phyloP scores from a whole-genome alignment of 164 flowering plant genomes.

The Umbilicus rupestris region DNA sequence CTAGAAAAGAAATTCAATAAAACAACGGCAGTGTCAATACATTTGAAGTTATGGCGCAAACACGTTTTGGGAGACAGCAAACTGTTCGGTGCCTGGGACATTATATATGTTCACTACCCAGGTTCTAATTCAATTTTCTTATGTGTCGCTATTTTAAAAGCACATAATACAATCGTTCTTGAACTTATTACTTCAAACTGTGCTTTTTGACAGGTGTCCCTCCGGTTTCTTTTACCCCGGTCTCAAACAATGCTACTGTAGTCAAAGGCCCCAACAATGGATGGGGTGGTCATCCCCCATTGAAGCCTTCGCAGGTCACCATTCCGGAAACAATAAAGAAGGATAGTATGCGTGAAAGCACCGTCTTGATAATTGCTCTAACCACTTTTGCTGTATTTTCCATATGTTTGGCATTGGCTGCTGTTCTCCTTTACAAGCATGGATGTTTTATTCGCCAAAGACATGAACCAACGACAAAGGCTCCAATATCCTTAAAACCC shows the following conservation, averaged over 20 bases:
- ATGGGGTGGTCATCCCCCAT: background rate
- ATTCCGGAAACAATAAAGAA: background rate
- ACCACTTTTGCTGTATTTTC: background rate
- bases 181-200: background rate
- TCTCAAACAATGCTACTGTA: background rate
- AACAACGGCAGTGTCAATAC: background rate
- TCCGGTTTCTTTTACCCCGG: background rate
- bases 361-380: background rate
- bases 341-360: slow-evolving; percentile 3
- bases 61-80: background rate
- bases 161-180: too few relatives aligned
- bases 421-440: slow-evolving; percentile 3
- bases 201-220: background rate
- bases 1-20: background rate
- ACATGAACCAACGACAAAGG: background rate
- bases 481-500: background rate
- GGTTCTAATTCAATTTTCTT: background rate
- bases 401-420: background rate
- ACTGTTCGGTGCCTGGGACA: background rate
- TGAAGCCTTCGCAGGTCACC: background rate
- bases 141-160: background rate
- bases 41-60: background rate
- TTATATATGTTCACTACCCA: background rate
- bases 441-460: background rate
- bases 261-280: background rate